Percentiles rank a stretch among this genome's conserved stretches.
Evolutionary conservation across 176 grass and related monocot species (phyloP).

Genomic region (Pontederia paniculata): DNA sequence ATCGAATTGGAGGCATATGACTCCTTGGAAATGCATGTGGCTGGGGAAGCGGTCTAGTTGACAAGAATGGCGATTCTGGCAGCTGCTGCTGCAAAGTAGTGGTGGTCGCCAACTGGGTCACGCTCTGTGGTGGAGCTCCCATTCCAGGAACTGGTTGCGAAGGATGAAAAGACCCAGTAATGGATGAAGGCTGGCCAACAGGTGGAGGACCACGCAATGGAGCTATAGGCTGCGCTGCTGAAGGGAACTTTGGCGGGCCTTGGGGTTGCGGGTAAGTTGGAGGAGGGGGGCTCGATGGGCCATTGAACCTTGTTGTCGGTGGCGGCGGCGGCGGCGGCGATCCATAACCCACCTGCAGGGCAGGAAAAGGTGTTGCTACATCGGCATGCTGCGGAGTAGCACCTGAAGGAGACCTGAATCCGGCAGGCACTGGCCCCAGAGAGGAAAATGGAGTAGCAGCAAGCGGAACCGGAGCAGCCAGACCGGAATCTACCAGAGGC

Average conservation of each 20-base stretch:
- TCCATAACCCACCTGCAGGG: constrained; percentile 20
- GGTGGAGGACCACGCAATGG: constrained; percentile 9
- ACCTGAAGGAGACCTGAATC: neutral
- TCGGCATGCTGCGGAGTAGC: neutral
- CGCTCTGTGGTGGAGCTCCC: constrained; percentile 6
- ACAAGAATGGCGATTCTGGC: neutral
- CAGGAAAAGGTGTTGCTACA: constrained; percentile 17
- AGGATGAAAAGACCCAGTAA: constrained; percentile 9
- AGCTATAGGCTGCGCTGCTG: neutral
- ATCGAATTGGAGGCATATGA: constrained; percentile 2
- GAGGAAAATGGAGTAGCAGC: neutral
- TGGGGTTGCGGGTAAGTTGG: constrained; percentile 9
- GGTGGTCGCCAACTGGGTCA: constrained; percentile 22
- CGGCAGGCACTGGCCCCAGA: neutral
- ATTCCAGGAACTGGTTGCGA: constrained; percentile 9
- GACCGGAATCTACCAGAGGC: neutral
- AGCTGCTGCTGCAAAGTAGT: constrained; percentile 18
- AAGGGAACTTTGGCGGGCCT: constrained; percentile 9
- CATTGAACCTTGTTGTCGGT: constrained; percentile 18
- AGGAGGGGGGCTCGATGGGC: constrained; percentile 13
- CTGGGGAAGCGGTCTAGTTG: constrained; percentile 21
- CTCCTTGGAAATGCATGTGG: constrained; percentile 10
- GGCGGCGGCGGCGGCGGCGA: neutral
- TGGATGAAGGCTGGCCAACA: constrained; percentile 1
- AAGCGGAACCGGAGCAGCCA: neutral